Evolutionary conservation across 768 basidiomycete genomes (phyloP), one percentile per base, ranked within the genome.

Genomic region (Amanita phalloides): DNA sequence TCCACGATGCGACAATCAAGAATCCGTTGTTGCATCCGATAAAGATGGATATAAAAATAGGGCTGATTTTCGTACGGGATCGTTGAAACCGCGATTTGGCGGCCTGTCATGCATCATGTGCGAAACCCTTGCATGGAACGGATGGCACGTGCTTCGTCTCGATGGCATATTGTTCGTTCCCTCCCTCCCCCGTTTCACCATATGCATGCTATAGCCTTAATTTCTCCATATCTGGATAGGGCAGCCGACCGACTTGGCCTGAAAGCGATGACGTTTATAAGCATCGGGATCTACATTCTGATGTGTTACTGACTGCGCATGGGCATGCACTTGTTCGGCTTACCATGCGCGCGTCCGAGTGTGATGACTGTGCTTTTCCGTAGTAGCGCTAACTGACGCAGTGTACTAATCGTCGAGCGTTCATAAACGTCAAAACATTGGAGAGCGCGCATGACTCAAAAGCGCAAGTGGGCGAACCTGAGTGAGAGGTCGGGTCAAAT

Each of bases 171-270:
- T 52, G 41, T 26, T 28, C 26, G 11, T 11, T 14, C 28, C 32
- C 20, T 21, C 7, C n/a, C 17, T 17, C 17, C n/a, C 39, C 28
- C n/a, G 33, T 45, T 42, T 46, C 38, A 35, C 14, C 26, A 28
- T 6, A 23, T 17, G 21, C 37, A 43, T 17, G 23, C 13, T 20
- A 33, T 53, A 17, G 47, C 51, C 32, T 55, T 51, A 20, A 51
- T 55, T 38, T 25, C 45, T 42, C 48, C 54, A 37, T 55, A 42
- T 13, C 45, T 51, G 20, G 37, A 38, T 20, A 21, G 46, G 30
- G 8, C 23, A 52, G 14, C 43, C 51, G 35, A 13, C 30, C 14
- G 33, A 48, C n/a, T 43, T 36, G 21, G 37, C 14, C 14, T 32
- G 13, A 28, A 36, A 30, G 17, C 30, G 23, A n/a, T 36, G 47